Conservation (phyloP, 1,139 yeast genomes). For the Scheffersomyces insectosa region DNA sequence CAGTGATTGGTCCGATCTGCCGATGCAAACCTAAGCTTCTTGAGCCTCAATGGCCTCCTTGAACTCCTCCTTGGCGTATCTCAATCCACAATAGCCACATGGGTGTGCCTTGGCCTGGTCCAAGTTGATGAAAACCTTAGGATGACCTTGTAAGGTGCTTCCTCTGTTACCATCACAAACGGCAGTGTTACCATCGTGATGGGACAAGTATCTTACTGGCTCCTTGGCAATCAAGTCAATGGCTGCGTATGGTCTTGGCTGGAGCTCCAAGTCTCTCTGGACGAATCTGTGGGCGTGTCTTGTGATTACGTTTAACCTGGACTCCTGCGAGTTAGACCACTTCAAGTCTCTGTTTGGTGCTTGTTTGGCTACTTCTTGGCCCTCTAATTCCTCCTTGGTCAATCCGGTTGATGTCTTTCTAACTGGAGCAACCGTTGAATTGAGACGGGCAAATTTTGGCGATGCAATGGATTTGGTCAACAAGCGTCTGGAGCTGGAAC, state of each 20-base stretch:
- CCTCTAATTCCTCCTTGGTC: constrained; percentile 36
- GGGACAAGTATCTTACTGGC: constrained; percentile 64
- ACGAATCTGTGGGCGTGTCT: constrained; percentile 64
- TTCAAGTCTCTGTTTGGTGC: constrained; percentile 73
- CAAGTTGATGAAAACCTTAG: constrained; percentile 77
- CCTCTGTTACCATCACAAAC: constrained; percentile 86
- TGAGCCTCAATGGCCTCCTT: constrained; percentile 38
- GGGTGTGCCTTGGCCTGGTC: constrained; percentile 72
- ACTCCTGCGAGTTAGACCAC: constrained; percentile 73
- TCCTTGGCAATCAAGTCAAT: constrained; percentile 77
- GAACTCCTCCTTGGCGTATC: constrained; percentile 57
- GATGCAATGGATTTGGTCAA: constrained; percentile 5
- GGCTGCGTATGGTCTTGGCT: constrained; percentile 84
- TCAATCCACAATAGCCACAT: constrained; percentile 80
- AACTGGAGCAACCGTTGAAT: constrained; percentile 15
- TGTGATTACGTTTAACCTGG: constrained; percentile 58
- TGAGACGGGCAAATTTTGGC: constrained; percentile 10
- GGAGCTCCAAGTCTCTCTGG: constrained; percentile 64
- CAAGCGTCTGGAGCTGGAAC: constrained; percentile 4
- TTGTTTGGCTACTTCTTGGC: constrained; percentile 48
- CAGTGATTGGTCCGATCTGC: no score
- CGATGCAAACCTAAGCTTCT: neutral
- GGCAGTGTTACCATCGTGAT: constrained; percentile 57
- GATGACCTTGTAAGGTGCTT: constrained; percentile 73
- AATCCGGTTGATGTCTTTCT: constrained; percentile 33